phyloP scores from a whole-genome alignment of 2,329 filamentous ascomycete species.

The Aspergillus pseudoglaucus region DNA sequence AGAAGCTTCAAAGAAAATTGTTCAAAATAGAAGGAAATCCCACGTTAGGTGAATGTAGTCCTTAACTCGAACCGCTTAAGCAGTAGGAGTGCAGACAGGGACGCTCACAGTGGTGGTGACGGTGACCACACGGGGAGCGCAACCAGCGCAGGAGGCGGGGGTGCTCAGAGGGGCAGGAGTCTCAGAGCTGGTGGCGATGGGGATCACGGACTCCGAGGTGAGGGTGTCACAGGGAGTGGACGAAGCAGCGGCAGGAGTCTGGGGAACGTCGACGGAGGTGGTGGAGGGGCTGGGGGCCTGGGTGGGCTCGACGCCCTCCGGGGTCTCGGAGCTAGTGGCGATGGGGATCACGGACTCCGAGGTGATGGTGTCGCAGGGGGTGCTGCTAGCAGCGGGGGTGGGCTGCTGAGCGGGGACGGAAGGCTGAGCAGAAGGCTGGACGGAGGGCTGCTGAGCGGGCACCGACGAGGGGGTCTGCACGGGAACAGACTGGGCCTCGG shows the following conservation, averaged over 20 bases:
- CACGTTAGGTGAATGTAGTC: not conserved
- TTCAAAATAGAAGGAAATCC: slow-evolving; percentile 1
- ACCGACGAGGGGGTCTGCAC: slow-evolving; percentile 2
- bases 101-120: slow-evolving; percentile 21
- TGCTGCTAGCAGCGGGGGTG: not conserved
- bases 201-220: slow-evolving; percentile 2
- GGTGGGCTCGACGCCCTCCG: slow-evolving; percentile 3
- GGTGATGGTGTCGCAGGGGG: slow-evolving; percentile 8
- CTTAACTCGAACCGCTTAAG: not conserved
- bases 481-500: not conserved
- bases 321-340: slow-evolving; percentile 2
- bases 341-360: slow-evolving; percentile 8
- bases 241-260: not conserved
- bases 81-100: slow-evolving; percentile 3
- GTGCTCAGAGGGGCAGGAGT: slow-evolving; percentile 4
- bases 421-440: not conserved
- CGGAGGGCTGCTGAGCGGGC: not conserved
- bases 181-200: slow-evolving; percentile 3
- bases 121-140: slow-evolving; percentile 13
- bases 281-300: not conserved
- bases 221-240: slow-evolving; percentile 5
- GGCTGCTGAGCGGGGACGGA: not conserved
- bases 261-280: not conserved
- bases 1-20: slow-evolving; percentile 3
- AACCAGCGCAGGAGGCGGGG: slow-evolving; percentile 10